Conservation (phyloP, 768 basidiomycete species). For the Boletus huronensis region DNA sequence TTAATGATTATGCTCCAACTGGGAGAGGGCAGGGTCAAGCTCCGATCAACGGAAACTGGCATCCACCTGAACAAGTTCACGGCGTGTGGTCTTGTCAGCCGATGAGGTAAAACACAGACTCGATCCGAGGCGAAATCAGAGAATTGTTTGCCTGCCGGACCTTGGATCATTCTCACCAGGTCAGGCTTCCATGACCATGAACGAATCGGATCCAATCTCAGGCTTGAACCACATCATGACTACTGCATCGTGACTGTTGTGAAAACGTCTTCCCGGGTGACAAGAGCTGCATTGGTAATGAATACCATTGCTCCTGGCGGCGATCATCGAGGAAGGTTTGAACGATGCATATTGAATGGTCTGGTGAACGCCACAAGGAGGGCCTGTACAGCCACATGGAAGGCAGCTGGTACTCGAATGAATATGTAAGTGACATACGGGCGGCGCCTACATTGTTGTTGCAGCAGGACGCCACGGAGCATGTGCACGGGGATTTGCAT, state of each 20-base stretch:
- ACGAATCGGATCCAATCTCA: not conserved
- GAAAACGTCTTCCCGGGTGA: not conserved
- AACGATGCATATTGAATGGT: not conserved
- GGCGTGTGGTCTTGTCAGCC: slow-evolving; percentile 1
- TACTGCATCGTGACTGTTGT: not conserved
- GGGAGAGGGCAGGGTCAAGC: slow-evolving; percentile 1
- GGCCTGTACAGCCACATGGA: slow-evolving; percentile 7
- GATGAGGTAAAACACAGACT: slow-evolving; percentile 13
- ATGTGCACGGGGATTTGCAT: slow-evolving; percentile 10
- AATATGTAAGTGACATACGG: slow-evolving; percentile 16
- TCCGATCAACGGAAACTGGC: slow-evolving; percentile 1
- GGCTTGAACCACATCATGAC: not conserved
- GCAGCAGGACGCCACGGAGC: slow-evolving; percentile 11
- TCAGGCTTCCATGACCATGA: slow-evolving; percentile 1
- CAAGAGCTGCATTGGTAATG: not conserved
- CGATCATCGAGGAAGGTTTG: slow-evolving; percentile 12
- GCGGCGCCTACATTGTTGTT: not conserved
- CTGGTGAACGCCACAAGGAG: slow-evolving; percentile 11
- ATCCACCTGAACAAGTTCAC: slow-evolving; percentile 9
- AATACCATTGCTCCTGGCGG: not conserved
- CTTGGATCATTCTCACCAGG: not conserved
- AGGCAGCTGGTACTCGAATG: not conserved
- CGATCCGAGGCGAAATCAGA: slow-evolving; percentile 2
- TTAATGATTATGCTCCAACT: slow-evolving; percentile 3
- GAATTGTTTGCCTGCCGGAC: not conserved